Evolutionary conservation across 2,329 filamentous ascomycete species (phyloP).

Genomic region (Claviceps spartinae): DNA sequence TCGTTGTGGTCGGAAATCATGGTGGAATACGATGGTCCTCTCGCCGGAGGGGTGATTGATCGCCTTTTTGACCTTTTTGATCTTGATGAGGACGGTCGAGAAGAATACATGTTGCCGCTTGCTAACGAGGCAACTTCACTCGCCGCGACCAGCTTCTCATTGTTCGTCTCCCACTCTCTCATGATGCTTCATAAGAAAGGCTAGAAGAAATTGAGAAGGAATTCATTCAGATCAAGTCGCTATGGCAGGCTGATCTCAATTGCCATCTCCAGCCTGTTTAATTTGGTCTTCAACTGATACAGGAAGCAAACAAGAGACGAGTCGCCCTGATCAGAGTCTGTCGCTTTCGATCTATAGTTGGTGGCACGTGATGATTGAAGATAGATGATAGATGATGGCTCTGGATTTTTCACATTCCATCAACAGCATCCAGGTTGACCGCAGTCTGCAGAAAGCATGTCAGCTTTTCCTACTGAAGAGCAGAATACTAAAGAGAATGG

Average conservation of each 20-base stretch:
- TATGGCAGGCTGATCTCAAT: not conserved
- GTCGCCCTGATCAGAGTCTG: not conserved
- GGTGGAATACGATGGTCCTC: slow-evolving; percentile 45
- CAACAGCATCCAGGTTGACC: not conserved
- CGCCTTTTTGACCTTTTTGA: slow-evolving; percentile 46
- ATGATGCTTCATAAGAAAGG: slow-evolving; percentile 21
- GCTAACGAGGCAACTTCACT: slow-evolving; percentile 47
- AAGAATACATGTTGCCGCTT: slow-evolving; percentile 52
- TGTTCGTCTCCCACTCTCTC: slow-evolving; percentile 48
- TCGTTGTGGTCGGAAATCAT: slow-evolving; percentile 25
- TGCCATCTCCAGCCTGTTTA: not conserved
- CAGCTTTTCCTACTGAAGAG: not conserved
- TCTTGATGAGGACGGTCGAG: slow-evolving; percentile 54
- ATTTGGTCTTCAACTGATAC: not conserved
- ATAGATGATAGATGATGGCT: slow-evolving; percentile 1
- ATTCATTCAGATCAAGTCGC: not conserved
- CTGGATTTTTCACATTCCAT: slow-evolving; percentile 2
- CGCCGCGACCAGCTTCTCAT: slow-evolving; percentile 40
- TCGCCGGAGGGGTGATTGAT: slow-evolving; percentile 49
- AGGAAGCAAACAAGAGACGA: slow-evolving; percentile 5
- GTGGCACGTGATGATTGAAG: slow-evolving; percentile 3
- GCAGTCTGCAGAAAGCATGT: not conserved
- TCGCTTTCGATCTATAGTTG: slow-evolving; percentile 6
- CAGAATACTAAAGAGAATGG: not conserved
- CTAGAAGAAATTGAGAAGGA: not conserved